A percentile compares a stretch with the other conserved stretches of the same genome.
Conservation (phyloP, 192 early-diverging fungal species). For the Coemansia sp. region DNA sequence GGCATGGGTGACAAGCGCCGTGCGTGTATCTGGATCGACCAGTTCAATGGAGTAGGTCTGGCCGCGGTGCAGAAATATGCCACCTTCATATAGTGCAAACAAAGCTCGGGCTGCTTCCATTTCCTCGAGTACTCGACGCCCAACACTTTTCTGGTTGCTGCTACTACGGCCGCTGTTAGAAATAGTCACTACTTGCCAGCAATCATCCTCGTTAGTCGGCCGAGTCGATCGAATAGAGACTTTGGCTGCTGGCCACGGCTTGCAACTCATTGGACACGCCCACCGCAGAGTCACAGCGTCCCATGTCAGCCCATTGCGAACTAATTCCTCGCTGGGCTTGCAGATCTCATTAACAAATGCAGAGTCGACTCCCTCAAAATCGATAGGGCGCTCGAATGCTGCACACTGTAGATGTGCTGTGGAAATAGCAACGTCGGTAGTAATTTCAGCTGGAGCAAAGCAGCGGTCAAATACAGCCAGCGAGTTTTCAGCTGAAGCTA, state of each 20-base stretch:
- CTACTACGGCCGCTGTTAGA: not conserved
- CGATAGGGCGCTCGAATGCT: constrained; percentile 62
- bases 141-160: not conserved
- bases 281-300: constrained; percentile 16
- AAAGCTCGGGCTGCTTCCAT: constrained; percentile 36
- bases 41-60: constrained; percentile 29
- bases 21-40: constrained; percentile 18
- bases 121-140: constrained; percentile 39
- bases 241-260: constrained; percentile 43
- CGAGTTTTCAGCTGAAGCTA: constrained; percentile 34
- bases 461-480: constrained; percentile 55
- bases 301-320: constrained; percentile 11
- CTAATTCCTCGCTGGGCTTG: not conserved
- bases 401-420: constrained; percentile 75
- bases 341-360: not conserved
- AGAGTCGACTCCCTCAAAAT: not conserved
- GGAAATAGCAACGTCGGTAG: constrained; percentile 41
- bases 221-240: constrained; percentile 35
- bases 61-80: constrained; percentile 44
- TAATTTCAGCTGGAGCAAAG: constrained; percentile 40
- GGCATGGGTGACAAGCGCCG: constrained; percentile 24
- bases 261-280: constrained; percentile 22
- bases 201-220: not conserved
- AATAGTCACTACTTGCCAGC: constrained; percentile 27
- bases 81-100: constrained; percentile 48